Evolutionary conservation across 202 grass and related monocot genomes (phyloP), one percentile per base, ranked within the genome.

Genomic region (Carex sylvatica): DNA sequence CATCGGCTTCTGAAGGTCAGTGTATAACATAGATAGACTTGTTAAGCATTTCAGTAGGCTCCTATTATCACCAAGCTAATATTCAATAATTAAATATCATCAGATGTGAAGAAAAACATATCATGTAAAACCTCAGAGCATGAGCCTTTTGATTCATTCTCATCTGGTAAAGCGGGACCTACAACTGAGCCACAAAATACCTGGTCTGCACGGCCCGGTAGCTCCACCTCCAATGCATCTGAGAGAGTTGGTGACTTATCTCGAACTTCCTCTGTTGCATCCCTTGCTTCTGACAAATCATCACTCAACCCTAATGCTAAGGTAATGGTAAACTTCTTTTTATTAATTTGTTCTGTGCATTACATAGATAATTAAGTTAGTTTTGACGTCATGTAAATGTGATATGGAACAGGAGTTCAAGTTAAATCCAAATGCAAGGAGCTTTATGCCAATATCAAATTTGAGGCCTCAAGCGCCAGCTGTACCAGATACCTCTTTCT

Each of bases 251-350:
- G 74, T 91, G 66, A 88, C 69, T 70, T 93, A 83, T 99, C 96
- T 13, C 92, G 88, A 18, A 99, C 91, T 86, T 95, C 95, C 78
- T 99, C 96, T 42, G 88, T 91, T 83, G 92, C 92, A 85, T 97
- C 95, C 66, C 81, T 93, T 74, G 85, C 84, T 85, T 96, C 96
- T 52, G 96, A 99, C 76, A 99, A 96, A 71, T 93, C 93, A 70
- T 90, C 88, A 84, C 88, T 96, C 82, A 99, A 96, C 42, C 91
- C 96, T 12, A 93, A 93, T 87, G 91, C 96, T 85, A 99, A 99
- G 91, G 96, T 99, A 38, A 78, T 49, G 52, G 65, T 31, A 16
- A 78, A 36, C 24, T 46, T 65, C 33, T 80, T 54, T 75, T 81
- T 40, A 8, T 40, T 40, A 40, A 8, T 66, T 40, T 74, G 9